Evolutionary conservation across 306 rosid genomes (phyloP), one percentile per base, ranked within the genome.

Genomic region (Trifolium subterraneum): DNA sequence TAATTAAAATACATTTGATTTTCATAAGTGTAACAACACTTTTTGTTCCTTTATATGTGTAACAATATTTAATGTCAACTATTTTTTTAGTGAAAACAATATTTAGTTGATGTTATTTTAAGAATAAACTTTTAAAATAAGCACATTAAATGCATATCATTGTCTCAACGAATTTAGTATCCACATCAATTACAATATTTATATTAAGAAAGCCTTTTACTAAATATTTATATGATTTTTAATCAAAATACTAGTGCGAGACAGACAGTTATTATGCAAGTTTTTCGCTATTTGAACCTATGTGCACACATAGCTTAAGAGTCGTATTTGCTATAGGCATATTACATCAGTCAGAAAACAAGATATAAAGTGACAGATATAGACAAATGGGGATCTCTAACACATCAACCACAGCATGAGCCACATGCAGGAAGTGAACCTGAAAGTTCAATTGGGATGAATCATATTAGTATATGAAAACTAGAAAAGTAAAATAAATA

Each of bases 371-470:
- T 16, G 23, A 75, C 64, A 65, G 64, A 45, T 35, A 76, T 18
- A 50, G 44, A 63, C 67, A 67, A 23, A 35, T 42, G 63, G 19
- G 19, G 6, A 61, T 41, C 10, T 54, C 58, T 3, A 36, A 15
- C 47, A 31, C 61, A 86, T 90, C 71, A 94, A 41, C 99, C 97
- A 54, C 99, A 94, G 95, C 99, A 94, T 56, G 99, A 94, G 35
- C 97, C 99, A 8, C 99, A 94, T 19, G 97, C 99, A 62, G 99
- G 99, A 27, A 87, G 76, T 8, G 99, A 79, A 86, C 80, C 97
- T 94, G 96, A 0, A 81, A 78, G 54, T 80, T 66, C 51, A 77
- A 74, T 69, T 42, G 22, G 20, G 16, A 38, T 39, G 39, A 45
- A 14, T 60, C 5, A 38, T 7, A 23, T 73, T 69, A 72, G 67